These are phyloP conservation scores for Fusarium agapanthi DNA, from an alignment of 2,329 filamentous ascomycete genomes.

Conservation along the genomic window DNA sequence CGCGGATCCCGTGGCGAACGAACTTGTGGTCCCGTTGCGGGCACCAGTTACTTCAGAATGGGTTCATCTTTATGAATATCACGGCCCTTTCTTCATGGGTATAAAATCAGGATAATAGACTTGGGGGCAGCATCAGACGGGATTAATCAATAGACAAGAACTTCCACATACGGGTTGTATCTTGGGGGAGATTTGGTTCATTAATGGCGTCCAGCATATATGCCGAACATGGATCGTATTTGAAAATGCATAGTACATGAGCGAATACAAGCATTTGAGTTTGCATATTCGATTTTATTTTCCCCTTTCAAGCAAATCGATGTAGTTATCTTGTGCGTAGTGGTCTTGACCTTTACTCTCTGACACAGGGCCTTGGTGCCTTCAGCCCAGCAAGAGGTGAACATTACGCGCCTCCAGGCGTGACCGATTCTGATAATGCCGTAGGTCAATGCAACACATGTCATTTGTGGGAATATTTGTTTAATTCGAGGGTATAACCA, in stretches of 20 bases:
- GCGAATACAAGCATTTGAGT: slow-evolving; percentile 26
- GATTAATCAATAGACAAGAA: slow-evolving; percentile 28
- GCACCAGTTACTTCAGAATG: slow-evolving; percentile 7
- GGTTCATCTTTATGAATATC: slow-evolving; percentile 37
- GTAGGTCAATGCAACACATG: not conserved
- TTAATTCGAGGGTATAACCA: slow-evolving; percentile 37
- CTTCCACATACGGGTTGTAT: slow-evolving; percentile 23
- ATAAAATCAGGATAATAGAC: slow-evolving; percentile 38
- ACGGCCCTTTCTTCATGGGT: slow-evolving; percentile 38
- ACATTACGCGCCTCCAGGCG: not conserved
- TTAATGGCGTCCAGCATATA: slow-evolving; percentile 35
- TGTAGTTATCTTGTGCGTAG: not conserved
- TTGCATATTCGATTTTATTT: not conserved
- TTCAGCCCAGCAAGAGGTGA: not conserved
- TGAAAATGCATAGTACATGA: slow-evolving; percentile 37
- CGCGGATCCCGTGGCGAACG: slow-evolving; percentile 1
- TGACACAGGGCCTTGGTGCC: not conserved
- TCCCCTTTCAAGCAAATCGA: not conserved
- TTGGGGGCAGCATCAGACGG: slow-evolving; percentile 29
- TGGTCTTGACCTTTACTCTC: not conserved
- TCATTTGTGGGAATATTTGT: not conserved
- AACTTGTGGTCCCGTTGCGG: not conserved
- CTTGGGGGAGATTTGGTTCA: slow-evolving; percentile 25
- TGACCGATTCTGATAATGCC: not conserved
- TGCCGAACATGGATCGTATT: slow-evolving; percentile 22